A percentile compares a stretch with the other conserved stretches of the same genome.
phyloP scores from a whole-genome alignment of 805 yeast genomes.

The Metschnikowia anglica region DNA sequence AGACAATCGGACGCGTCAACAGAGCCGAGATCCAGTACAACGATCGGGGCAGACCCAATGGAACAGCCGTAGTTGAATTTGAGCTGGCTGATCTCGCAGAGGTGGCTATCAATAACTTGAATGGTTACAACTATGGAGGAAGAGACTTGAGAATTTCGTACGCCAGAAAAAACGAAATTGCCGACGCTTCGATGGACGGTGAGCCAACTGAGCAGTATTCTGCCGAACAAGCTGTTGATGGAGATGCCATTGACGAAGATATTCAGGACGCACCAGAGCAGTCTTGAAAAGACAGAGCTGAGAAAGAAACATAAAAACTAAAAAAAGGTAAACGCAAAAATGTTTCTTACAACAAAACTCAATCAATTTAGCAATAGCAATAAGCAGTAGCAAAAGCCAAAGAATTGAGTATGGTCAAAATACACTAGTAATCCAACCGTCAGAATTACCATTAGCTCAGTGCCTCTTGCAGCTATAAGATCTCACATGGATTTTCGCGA shows the following conservation, averaged over 20 bases:
- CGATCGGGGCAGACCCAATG: conserved; percentile 65
- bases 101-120: conserved; percentile 68
- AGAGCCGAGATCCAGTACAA: conserved; percentile 71
- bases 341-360: not conserved
- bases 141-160: conserved; percentile 67
- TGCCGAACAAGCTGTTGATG: conserved; percentile 4
- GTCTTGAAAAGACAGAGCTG: too few relatives aligned
- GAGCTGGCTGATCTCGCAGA: conserved; percentile 66
- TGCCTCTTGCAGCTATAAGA: not conserved
- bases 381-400: not conserved
- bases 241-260: conserved; percentile 9
- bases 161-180: conserved; percentile 39
- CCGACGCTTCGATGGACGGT: conserved; percentile 11
- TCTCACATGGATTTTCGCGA: not conserved
- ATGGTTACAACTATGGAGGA: conserved; percentile 82
- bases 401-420: not conserved
- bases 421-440: not conserved
- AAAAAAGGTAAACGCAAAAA: not conserved
- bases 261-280: conserved; percentile 9
- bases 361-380: not conserved
- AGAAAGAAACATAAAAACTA: not conserved
- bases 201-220: conserved; percentile 3
- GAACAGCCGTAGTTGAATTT: conserved; percentile 83
- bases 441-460: too few relatives aligned
- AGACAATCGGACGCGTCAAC: conserved; percentile 72